Conservation (phyloP, 2,329 filamentous ascomycete species). For the Penicillium paneum region DNA sequence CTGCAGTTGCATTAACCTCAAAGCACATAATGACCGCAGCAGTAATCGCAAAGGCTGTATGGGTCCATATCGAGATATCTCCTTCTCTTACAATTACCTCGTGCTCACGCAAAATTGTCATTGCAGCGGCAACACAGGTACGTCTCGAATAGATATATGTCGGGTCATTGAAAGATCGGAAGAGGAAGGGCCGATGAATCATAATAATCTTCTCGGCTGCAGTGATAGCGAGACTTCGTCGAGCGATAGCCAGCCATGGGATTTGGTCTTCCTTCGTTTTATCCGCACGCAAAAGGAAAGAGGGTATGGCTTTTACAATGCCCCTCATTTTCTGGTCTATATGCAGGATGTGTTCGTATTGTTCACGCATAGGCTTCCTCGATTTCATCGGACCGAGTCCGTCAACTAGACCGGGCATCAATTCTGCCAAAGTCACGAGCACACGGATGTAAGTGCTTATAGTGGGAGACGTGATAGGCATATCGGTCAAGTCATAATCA, state of each 20-base stretch:
- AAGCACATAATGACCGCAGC: constrained; percentile 28
- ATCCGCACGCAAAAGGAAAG: constrained; percentile 29
- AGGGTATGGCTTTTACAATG: constrained; percentile 33
- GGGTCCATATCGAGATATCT: constrained; percentile 28
- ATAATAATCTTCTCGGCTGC: constrained; percentile 44
- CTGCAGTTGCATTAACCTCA: constrained; percentile 20
- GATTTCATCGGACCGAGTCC: constrained; percentile 33
- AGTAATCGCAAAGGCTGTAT: constrained; percentile 29
- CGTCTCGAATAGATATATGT: constrained; percentile 34
- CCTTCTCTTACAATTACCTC: constrained; percentile 25
- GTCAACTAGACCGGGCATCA: constrained; percentile 37
- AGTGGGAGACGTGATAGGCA: constrained; percentile 19
- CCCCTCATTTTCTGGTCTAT: constrained; percentile 36
- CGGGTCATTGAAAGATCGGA: constrained; percentile 33
- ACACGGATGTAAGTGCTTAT: constrained; percentile 29
- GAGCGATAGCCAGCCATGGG: constrained; percentile 35
- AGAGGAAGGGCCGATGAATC: constrained; percentile 42
- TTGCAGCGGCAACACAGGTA: constrained; percentile 40
- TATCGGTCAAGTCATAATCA: constrained; percentile 30
- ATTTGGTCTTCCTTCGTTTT: constrained; percentile 30
- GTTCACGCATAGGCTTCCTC: constrained; percentile 34
- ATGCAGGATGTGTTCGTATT: constrained; percentile 38
- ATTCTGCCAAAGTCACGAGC: constrained; percentile 30
- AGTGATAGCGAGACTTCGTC: constrained; percentile 38
- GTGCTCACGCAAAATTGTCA: constrained; percentile 37